Base-by-base conservation (phyloP, 2,329 filamentous ascomycete species). In the Sporothrix luriei region DNA sequence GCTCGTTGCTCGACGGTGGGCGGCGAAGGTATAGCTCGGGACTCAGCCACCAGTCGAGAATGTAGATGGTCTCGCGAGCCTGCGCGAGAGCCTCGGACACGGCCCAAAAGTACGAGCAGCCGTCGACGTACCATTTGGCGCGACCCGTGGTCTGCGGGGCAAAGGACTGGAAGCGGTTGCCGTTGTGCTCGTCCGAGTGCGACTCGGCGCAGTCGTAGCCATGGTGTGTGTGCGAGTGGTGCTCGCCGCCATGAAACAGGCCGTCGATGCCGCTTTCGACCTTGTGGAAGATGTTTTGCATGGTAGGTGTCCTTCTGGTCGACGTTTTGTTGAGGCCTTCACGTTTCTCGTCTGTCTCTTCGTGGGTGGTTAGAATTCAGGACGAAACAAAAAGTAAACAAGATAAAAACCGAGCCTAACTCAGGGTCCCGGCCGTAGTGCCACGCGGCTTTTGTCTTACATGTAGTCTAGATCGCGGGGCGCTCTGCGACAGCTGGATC, bases 1-100 rank as follows among this genome's bases (percentile, higher is more conserved):
- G 84, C 78, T 96, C 90, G 79, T 96, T 93, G 77, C 87, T 85
- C 24, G 91, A 87, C 10, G 93, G 93, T 2, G 94, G 93, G 29
- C 93, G 87, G 74, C 93, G 88, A 46, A 97, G 85, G 77, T 95
- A 97, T 38, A 97, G 82, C 80, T 97, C 94, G 0, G 94, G 93
- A 69, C 90, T 93, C 73, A 97, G 79, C 93, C 93, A 97, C 93
- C 91, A 95, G 77, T 94, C 92, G 55, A 97, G 82, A 73, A 97
- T 96, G 85, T 91, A 94, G 74, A 97, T 90, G 54, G 86, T 91
- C 74, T 94, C 88, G 73, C 83, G 84, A n/a, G 51, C 76, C 86
- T 85, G 78, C 80, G 95, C 90, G 66, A 97, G 80, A 1, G 93
- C 93, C 72, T 90, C 83, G 38, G 90, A 92, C 1, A 97, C 91